Conservation (phyloP, 108 stramenopile genomes). For the Parietichytrium sp. region DNA sequence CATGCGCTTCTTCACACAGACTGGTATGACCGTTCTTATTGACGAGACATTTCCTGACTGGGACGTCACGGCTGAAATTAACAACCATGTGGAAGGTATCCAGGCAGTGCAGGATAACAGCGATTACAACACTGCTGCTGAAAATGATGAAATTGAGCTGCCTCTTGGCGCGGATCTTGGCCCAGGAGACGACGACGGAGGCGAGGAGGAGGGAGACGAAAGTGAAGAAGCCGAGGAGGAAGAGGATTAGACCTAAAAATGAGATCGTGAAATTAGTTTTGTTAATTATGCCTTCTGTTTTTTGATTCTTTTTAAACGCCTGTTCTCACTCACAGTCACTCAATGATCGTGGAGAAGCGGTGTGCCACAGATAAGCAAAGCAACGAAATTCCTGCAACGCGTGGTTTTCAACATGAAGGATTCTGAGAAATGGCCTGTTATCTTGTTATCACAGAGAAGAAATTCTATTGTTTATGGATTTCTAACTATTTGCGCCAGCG, state of each 20-base stretch:
- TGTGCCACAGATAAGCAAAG: not conserved
- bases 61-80: conserved; percentile 28
- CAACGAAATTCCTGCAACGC: no score
- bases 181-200: not conserved
- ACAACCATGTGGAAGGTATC: conserved; percentile 9
- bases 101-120: conserved; percentile 26
- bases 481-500: not conserved
- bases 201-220: not conserved
- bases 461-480: no score
- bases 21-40: conserved; percentile 13
- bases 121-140: not conserved
- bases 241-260: not conserved
- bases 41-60: conserved; percentile 37
- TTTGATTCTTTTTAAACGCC: not conserved
- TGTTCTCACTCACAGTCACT: not conserved
- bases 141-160: not conserved
- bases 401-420: no score
- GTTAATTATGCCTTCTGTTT: not conserved
- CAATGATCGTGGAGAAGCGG: not conserved
- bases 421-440: no score
- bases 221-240: not conserved
- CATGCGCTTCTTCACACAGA: conserved; percentile 7
- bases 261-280: not conserved
- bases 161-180: not conserved
- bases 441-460: no score